Conservation (phyloP, 2,329 filamentous ascomycete genomes). For the Onygenales sp. region DNA sequence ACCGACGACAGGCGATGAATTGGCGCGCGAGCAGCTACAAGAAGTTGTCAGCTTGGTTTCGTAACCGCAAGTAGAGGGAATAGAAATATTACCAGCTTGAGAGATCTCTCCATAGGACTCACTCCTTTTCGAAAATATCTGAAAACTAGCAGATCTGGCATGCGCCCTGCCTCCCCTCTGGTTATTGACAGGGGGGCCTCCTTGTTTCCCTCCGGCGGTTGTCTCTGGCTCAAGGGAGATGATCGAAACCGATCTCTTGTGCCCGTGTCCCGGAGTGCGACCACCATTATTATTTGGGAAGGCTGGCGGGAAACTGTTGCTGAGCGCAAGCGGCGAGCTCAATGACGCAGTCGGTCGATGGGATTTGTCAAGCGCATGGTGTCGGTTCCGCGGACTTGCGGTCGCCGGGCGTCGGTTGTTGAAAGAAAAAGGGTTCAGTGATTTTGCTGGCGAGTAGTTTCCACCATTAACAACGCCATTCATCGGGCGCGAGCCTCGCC, state of each 20-base stretch:
- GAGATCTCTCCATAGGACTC: slow-evolving; percentile 31
- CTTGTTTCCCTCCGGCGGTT: slow-evolving; percentile 22
- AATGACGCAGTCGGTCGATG: slow-evolving; percentile 33
- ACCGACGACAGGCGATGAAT: slow-evolving; percentile 22
- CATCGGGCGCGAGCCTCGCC: slow-evolving; percentile 28
- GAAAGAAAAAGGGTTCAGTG: slow-evolving; percentile 27
- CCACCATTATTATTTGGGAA: slow-evolving; percentile 12
- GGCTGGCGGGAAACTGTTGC: slow-evolving; percentile 32
- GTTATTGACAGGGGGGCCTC: slow-evolving; percentile 22
- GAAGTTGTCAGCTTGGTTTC: background rate
- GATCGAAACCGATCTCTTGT: slow-evolving; percentile 72
- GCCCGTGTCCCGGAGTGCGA: slow-evolving; percentile 43
- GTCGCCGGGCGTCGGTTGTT: slow-evolving; percentile 27
- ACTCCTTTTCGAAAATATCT: slow-evolving; percentile 52
- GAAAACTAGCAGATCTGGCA: slow-evolving; percentile 69
- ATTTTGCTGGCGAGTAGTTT: slow-evolving; percentile 30
- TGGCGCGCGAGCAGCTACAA: slow-evolving; percentile 24
- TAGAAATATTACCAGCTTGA: slow-evolving; percentile 26
- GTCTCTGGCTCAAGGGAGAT: slow-evolving; percentile 59
- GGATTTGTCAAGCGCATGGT: slow-evolving; percentile 14
- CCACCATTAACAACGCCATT: slow-evolving; percentile 24
- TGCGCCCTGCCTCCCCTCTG: slow-evolving; percentile 55
- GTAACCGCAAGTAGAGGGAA: background rate
- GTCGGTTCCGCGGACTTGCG: slow-evolving; percentile 20
- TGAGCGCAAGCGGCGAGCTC: slow-evolving; percentile 28